Percentiles rank a stretch among this genome's conserved stretches.
phyloP scores from a whole-genome alignment of 1,284 basidiomycete genomes.

The Cryptococcus sp. region DNA sequence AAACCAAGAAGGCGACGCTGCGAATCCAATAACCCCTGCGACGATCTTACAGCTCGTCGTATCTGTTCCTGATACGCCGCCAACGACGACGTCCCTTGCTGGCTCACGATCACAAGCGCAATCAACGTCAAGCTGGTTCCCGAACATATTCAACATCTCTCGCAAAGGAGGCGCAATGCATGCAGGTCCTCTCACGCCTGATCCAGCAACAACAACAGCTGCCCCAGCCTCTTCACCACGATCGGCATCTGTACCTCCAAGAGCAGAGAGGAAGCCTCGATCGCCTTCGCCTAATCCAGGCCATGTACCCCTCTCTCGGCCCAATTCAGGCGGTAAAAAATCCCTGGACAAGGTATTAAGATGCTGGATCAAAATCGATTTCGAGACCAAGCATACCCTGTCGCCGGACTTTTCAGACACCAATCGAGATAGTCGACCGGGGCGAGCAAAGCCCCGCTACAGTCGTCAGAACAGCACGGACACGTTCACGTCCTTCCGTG shows the following conservation, averaged over 20 bases:
- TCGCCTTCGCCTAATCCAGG: slow-evolving; percentile 6
- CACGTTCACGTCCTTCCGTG: slow-evolving; percentile 9
- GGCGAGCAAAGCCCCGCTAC: background rate
- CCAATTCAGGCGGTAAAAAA: background rate
- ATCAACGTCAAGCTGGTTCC: slow-evolving; percentile 19
- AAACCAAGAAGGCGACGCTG: background rate
- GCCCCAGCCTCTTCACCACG: slow-evolving; percentile 12
- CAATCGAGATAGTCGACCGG: no score
- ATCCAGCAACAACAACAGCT: slow-evolving; percentile 10
- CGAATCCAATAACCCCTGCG: slow-evolving; percentile 5
- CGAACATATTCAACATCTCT: slow-evolving; percentile 13
- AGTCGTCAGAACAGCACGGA: slow-evolving; percentile 9
- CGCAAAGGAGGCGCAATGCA: slow-evolving; percentile 1
- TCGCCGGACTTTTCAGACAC: background rate
- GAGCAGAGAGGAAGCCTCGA: slow-evolving; percentile 6
- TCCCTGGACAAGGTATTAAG: slow-evolving; percentile 7
- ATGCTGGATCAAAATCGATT: slow-evolving; percentile 29
- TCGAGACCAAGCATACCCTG: slow-evolving; percentile 6
- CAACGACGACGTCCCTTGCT: background rate
- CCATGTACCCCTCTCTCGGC: background rate
- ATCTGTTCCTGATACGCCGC: slow-evolving; percentile 16
- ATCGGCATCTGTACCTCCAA: slow-evolving; percentile 28
- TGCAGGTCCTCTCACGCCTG: background rate
- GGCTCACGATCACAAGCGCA: background rate
- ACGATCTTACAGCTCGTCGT: slow-evolving; percentile 39